phyloP scores from a whole-genome alignment of 169 alveolate species.

The Toxoplasma gondii region DNA sequence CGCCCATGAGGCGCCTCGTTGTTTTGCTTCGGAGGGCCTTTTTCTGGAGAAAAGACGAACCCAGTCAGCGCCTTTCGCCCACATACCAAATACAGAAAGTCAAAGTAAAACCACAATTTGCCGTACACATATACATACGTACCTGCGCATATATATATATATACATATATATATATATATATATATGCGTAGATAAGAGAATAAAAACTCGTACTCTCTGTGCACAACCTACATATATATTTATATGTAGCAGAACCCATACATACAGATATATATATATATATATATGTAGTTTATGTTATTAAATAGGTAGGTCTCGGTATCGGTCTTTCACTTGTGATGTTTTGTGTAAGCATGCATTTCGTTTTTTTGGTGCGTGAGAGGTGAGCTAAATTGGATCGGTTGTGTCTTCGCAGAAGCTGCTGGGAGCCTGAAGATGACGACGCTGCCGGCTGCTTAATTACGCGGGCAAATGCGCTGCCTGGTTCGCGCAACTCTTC shows the following conservation, averaged over 20 bases:
- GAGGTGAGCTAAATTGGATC: not conserved
- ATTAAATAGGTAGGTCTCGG: not conserved
- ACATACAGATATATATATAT: slow-evolving; percentile 13
- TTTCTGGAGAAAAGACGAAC: no score
- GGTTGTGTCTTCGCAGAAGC: not conserved
- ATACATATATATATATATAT: not conserved
- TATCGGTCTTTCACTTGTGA: no score
- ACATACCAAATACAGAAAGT: no score
- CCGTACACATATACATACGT: not conserved
- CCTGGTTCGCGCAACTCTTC: not conserved
- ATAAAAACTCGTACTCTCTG: not conserved
- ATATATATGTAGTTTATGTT: not conserved
- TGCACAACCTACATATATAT: not conserved
- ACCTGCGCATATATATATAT: not conserved
- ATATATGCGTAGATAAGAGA: not conserved
- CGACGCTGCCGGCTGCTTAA: not conserved
- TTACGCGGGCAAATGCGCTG: not conserved
- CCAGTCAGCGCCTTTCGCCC: no score
- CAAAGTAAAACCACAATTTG: no score
- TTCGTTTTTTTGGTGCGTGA: no score
- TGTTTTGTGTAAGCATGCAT: no score
- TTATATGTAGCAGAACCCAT: not conserved
- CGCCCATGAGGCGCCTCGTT: not conserved
- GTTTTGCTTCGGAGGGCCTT: no score
- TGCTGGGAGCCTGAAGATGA: slow-evolving; percentile 40